Evolutionary conservation across 257 asterid species (phyloP).

Genomic region (Scutellaria barbata): DNA sequence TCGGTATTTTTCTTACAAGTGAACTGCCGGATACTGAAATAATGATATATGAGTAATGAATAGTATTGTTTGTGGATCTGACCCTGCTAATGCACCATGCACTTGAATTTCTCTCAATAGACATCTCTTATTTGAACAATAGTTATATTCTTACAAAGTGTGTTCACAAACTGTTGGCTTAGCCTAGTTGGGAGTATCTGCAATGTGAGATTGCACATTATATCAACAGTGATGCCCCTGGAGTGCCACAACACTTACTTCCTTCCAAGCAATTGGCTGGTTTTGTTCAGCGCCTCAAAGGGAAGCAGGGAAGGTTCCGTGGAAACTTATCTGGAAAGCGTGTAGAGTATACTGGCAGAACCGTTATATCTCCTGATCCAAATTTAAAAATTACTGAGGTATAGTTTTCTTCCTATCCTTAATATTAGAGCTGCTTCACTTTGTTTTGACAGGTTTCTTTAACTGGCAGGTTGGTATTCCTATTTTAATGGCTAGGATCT

Average conservation of each 20-base stretch:
- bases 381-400: constrained; percentile 92
- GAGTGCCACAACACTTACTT: constrained; percentile 42
- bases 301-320: constrained; percentile 95
- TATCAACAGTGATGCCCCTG: constrained; percentile 83
- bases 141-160: constrained; percentile 25
- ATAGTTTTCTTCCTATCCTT: constrained; percentile 25
- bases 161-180: constrained; percentile 33
- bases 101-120: constrained; percentile 19
- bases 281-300: constrained; percentile 93
- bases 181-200: constrained; percentile 71
- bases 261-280: constrained; percentile 70
- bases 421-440: constrained; percentile 16
- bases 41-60: background rate
- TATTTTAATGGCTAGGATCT: constrained; percentile 77
- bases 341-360: constrained; percentile 93
- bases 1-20: background rate
- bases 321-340: constrained; percentile 95
- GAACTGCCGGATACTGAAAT: background rate
- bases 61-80: background rate
- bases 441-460: constrained; percentile 28
- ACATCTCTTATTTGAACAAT: constrained; percentile 17
- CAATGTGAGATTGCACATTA: constrained; percentile 87
- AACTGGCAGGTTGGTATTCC: constrained; percentile 84
- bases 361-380: constrained; percentile 98
- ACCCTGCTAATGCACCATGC: constrained; percentile 14